Evolutionary conservation across 2,329 filamentous ascomycete species (phyloP).

Genomic region (Ceratocystis albifundus): DNA sequence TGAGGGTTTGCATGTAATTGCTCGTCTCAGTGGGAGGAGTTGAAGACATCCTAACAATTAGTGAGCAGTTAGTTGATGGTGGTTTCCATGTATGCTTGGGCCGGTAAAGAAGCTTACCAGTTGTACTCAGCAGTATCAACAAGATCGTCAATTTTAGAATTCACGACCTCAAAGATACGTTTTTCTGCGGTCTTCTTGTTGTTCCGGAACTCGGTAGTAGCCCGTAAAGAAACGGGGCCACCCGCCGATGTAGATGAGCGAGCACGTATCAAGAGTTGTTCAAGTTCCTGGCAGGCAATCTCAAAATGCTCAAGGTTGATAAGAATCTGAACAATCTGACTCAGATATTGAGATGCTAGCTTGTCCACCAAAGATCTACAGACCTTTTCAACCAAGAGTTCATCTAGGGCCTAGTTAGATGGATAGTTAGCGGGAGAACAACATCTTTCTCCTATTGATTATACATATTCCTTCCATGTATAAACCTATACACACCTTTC

Average conservation of each 20-base stretch:
- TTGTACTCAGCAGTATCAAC: constrained; percentile 97
- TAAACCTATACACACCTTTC: constrained; percentile 42
- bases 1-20: constrained; percentile 92
- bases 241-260: constrained; percentile 71
- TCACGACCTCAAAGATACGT: constrained; percentile 95
- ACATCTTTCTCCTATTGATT: not conserved
- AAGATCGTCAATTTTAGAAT: constrained; percentile 95
- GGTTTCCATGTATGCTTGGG: not conserved
- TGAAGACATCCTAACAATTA: constrained; percentile 37
- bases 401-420: constrained; percentile 63
- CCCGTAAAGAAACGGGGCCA: constrained; percentile 65
- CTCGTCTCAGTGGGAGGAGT: constrained; percentile 60
- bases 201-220: constrained; percentile 73
- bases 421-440: not conserved
- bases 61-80: constrained; percentile 23
- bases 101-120: constrained; percentile 44
- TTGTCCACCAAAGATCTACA: constrained; percentile 82
- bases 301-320: constrained; percentile 98
- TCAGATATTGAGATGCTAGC: constrained; percentile 82
- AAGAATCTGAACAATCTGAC: constrained; percentile 95
- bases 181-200: constrained; percentile 96
- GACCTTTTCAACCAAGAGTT: constrained; percentile 84
- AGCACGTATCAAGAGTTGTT: constrained; percentile 72
- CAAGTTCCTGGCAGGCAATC: constrained; percentile 78
- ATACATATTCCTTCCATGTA: not conserved